phyloP scores from a whole-genome alignment of 1,139 yeast genomes.

The Candida gigantensis region DNA sequence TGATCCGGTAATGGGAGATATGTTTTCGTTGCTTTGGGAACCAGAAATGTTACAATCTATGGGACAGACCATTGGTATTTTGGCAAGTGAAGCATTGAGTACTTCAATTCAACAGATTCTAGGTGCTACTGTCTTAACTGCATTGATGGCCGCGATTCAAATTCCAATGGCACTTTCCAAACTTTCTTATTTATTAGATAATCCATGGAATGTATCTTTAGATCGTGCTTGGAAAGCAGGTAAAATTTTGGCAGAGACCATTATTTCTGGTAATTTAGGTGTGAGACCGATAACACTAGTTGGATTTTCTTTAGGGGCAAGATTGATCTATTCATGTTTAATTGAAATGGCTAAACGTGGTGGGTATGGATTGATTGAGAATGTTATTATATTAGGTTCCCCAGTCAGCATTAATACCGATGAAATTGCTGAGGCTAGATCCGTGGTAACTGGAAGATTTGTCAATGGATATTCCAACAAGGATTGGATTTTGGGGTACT shows the following conservation, averaged over 20 bases:
- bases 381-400: conserved; percentile 84
- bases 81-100: conserved; percentile 91
- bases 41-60: conserved; percentile 96
- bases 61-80: conserved; percentile 92
- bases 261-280: conserved; percentile 85
- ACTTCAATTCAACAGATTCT: conserved; percentile 93
- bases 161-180: conserved; percentile 90
- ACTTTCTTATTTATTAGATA: conserved; percentile 84
- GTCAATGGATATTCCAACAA: conserved; percentile 88
- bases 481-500: conserved; percentile 96
- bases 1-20: conserved; percentile 97
- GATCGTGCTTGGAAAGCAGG: conserved; percentile 99
- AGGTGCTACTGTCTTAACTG: conserved; percentile 89
- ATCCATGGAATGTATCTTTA: conserved; percentile 96
- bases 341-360: conserved; percentile 83
- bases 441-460: conserved; percentile 88
- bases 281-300: conserved; percentile 89
- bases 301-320: conserved; percentile 92
- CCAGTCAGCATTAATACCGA: conserved; percentile 82
- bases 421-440: conserved; percentile 75
- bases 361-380: conserved; percentile 86
- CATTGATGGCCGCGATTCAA: conserved; percentile 94
- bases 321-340: conserved; percentile 88
- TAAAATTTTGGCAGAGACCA: conserved; percentile 83
- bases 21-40: conserved; percentile 92